A percentile compares a stretch with the other conserved stretches of the same genome.
Evolutionary conservation across 768 basidiomycete species (phyloP).

Genomic region (Phaeotremella fagi): DNA sequence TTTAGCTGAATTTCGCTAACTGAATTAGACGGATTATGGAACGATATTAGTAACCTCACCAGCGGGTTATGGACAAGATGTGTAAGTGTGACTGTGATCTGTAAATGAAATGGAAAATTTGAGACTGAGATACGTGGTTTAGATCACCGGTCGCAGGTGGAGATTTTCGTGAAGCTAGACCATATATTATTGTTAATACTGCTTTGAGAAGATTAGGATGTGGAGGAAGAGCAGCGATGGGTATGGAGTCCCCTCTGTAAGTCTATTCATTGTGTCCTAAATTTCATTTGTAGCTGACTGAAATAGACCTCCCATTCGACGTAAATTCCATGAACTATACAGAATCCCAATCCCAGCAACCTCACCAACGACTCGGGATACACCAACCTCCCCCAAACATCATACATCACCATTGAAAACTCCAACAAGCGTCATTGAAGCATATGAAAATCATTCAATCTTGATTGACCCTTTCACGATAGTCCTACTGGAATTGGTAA

Average conservation of each 20-base stretch:
- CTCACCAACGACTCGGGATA: slow-evolving; percentile 7
- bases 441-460: background rate
- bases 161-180: slow-evolving; percentile 34
- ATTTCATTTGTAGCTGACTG: background rate
- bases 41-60: slow-evolving; percentile 35
- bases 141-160: slow-evolving; percentile 37
- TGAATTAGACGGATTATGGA: slow-evolving; percentile 30
- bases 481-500: slow-evolving; percentile 30
- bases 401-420: background rate
- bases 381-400: slow-evolving; percentile 24
- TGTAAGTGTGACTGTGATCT: too few relatives aligned
- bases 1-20: background rate
- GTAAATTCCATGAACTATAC: slow-evolving; percentile 38
- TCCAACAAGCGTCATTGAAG: background rate
- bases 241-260: slow-evolving; percentile 36
- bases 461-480: slow-evolving; percentile 29
- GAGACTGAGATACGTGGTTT: too few relatives aligned
- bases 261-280: slow-evolving; percentile 3
- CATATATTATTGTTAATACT: slow-evolving; percentile 37
- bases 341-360: slow-evolving; percentile 22
- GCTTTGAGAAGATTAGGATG: slow-evolving; percentile 38
- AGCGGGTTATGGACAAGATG: slow-evolving; percentile 35
- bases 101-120: too few relatives aligned
- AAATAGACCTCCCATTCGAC: slow-evolving; percentile 27
- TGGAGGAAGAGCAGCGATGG: slow-evolving; percentile 38